These are phyloP conservation scores for Fusarium verticillioides DNA, from an alignment of 2,329 filamentous ascomycete genomes.

Conservation along the genomic window DNA sequence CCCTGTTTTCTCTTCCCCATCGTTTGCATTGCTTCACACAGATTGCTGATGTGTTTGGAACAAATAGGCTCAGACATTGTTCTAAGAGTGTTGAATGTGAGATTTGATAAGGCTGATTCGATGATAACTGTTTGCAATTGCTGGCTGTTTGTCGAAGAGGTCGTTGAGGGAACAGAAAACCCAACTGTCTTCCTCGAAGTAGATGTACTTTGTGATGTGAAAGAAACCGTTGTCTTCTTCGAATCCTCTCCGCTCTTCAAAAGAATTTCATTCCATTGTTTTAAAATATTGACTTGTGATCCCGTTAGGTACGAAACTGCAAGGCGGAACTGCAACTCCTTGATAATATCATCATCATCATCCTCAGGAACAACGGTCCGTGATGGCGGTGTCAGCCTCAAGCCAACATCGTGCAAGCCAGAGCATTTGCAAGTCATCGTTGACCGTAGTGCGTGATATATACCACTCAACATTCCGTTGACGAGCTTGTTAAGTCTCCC, in stretches of 20 bases:
- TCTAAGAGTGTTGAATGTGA: fast-evolving
- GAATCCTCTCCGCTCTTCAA: background rate
- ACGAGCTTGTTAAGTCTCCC: background rate
- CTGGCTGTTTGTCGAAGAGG: background rate
- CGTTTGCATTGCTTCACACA: background rate
- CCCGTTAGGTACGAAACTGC: background rate
- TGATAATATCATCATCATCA: background rate
- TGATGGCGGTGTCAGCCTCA: background rate
- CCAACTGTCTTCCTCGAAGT: background rate
- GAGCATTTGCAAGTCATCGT: background rate
- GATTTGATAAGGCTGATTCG: background rate
- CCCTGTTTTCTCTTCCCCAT: background rate
- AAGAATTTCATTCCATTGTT: slow-evolving; percentile 6
- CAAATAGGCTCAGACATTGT: fast-evolving
- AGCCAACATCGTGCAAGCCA: background rate
- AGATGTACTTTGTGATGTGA: fast-evolving
- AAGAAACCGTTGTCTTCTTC: fast-evolving
- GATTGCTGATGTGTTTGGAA: background rate
- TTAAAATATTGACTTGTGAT: fast-evolving
- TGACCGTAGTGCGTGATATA: background rate
- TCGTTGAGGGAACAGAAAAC: fast-evolving
- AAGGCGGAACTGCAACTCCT: background rate
- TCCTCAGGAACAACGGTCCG: background rate
- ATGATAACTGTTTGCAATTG: background rate
- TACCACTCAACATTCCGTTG: background rate